These are phyloP conservation scores for Aspergillus quadricinctus DNA, from an alignment of 2,329 filamentous ascomycete species.

Conservation along the genomic window DNA sequence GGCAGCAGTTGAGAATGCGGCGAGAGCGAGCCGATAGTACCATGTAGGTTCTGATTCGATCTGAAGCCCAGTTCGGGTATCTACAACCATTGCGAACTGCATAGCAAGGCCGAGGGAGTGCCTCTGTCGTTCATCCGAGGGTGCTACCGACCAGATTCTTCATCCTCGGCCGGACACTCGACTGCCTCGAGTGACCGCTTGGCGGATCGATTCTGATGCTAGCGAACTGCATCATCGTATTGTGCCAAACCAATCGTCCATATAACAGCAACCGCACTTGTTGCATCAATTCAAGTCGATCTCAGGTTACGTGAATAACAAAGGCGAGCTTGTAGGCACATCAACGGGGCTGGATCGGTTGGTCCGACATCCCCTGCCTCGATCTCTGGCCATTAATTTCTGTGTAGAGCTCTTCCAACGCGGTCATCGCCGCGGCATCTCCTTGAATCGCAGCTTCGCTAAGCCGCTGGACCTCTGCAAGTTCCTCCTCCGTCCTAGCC, in stretches of 20 bases:
- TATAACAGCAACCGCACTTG: not conserved
- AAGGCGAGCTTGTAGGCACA: not conserved
- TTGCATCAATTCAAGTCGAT: not conserved
- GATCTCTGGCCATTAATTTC: conserved; percentile 16
- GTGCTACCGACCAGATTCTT: not conserved
- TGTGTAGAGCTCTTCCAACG: conserved; percentile 35
- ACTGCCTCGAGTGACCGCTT: not conserved
- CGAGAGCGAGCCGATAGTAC: not conserved
- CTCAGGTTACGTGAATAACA: not conserved
- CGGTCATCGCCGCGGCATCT: conserved; percentile 31
- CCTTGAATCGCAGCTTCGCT: conserved; percentile 34
- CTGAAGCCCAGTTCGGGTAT: not conserved
- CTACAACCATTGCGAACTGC: not conserved
- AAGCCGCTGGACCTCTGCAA: conserved; percentile 33
- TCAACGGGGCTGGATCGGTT: conserved; percentile 7
- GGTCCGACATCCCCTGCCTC: conserved; percentile 7
- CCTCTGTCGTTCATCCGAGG: not conserved
- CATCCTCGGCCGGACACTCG: not conserved
- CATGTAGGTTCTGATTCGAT: not conserved
- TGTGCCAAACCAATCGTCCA: not conserved
- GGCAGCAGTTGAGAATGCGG: not conserved
- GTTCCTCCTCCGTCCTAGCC: conserved; percentile 35
- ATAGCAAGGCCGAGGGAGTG: not conserved
- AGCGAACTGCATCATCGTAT: not conserved
- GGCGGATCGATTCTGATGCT: not conserved